Evolutionary conservation across 352 stramenopile genomes (phyloP), one percentile per base, ranked within the genome.

Genomic region (Pythium brachiatum): DNA sequence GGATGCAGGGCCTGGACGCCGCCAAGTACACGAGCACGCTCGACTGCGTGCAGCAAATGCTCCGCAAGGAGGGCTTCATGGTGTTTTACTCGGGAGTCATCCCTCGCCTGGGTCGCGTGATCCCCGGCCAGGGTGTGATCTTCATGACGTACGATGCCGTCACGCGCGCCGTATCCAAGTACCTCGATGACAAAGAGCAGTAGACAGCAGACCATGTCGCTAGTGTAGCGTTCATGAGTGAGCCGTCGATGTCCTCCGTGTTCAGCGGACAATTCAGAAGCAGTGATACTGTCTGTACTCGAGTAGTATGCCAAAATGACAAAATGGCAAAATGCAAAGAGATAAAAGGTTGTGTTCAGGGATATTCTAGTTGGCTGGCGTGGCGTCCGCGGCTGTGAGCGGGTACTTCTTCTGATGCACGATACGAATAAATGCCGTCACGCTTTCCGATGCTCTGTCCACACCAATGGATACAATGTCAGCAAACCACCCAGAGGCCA

Each of bases 51-150:
- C 75, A 78, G 57, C 83, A 98, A 68, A 97, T 98, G 68, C 27
- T 97, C 26, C 54, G 69, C 34, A 82, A 92, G 3, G 93, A 98
- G 73, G 95, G 95, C 27, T 52, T 94, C 3, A 64, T 75, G 12
- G 93, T 89, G 21, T 97, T 99, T 55, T 98, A 98, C 81, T 85
- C 88, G 39, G 96, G 96, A 38, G 79, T 98, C 46, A 73, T 98
- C 20, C 94, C 96, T 58, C 79, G 96, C 16, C 73, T 98, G 25
- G 94, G 92, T 2, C 86, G 96, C 56, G 96, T 99, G 43, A 95
- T 99, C 58, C 96, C 96, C 4, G 96, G 96, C n/a, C 96, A 99
- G 72, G 96, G 96, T 54, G 96, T 99, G 51, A 99, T 99, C 73
- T 99, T 99, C 74, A 98, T 98, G 91, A 92, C 85, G 13, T 95